Evolutionary conservation across 169 alveolate species (phyloP).

Genomic region (Eimeria falciformis): DNA sequence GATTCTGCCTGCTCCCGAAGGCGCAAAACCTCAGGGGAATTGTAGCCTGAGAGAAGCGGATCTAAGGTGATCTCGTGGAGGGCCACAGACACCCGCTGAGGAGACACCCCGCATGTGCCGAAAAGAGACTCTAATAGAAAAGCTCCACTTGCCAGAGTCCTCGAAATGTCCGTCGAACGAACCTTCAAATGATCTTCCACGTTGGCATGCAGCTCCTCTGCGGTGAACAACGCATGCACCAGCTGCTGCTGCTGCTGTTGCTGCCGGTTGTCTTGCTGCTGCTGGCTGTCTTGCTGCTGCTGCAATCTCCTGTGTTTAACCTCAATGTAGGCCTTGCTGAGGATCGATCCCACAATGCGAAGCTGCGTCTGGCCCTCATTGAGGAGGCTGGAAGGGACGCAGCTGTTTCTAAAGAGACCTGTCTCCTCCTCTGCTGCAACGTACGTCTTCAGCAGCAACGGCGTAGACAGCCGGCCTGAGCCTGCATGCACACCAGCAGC

Average conservation of each 20-base stretch:
- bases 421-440: conserved; percentile 17
- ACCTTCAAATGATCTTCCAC: not conserved
- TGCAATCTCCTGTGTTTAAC: not conserved
- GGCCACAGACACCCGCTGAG: conserved; percentile 46
- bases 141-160: conserved; percentile 50
- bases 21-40: not conserved
- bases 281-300: conserved; percentile 12
- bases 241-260: conserved; percentile 50
- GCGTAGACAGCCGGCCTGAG: conserved; percentile 34
- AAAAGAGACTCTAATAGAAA: conserved; percentile 15
- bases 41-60: conserved; percentile 44
- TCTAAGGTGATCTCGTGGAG: conserved; percentile 48
- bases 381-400: conserved; percentile 60
- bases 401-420: conserved; percentile 49
- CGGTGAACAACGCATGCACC: conserved; percentile 25
- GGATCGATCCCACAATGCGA: not conserved
- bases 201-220: not conserved
- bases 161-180: conserved; percentile 36
- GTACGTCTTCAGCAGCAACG: conserved; percentile 39
- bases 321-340: conserved; percentile 36
- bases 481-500: conserved; percentile 56
- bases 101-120: conserved; percentile 14
- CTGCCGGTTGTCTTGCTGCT: conserved; percentile 32
- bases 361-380: conserved; percentile 56
- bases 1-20: conserved; percentile 62